Base-by-base conservation (phyloP, 164 flowering plant species). In the Dillenia suffruticosa region DNA sequence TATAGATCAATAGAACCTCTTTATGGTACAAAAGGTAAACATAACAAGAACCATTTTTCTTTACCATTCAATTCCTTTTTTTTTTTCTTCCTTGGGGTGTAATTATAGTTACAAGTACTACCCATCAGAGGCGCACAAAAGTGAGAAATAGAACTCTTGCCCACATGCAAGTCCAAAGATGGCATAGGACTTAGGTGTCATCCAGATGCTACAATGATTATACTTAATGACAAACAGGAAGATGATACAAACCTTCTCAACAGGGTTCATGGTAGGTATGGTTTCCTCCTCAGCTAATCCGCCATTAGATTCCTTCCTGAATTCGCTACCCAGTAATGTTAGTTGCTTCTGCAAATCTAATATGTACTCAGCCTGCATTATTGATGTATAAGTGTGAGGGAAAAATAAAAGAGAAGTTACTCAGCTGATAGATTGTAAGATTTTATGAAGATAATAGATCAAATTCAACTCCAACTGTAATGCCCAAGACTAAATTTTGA, bases 291-390 rank as follows among this genome's bases (percentile, higher is more conserved):
- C 90, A 12, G 70, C 56, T 9, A 68, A 22, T 58, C 63, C 59
- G 13, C 85, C 87, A 79, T 80, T 88, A 61, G 78, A 59, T 46
- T 80, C 82, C 61, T 50, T 80, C 62, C 76, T 76, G 9, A 82
- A 46, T 59, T 85, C 89, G 55, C 73, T 73, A 58, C 91, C 88
- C 9, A 85, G 63, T 64, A 95, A 68, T 46, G 89, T 86, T 44
- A 92, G 89, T 69, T 87, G 92, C 87, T 92, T 95, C 80, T 95
- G 99, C 65, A 95, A 72, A 71, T 92, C 99, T 68, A 95, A 69
- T 72, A 92, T 88, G 60, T 72, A 70, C 59, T 88, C 97, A 15
- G 97, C 99, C 99, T 95, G 85, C 67, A 75, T 49, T 9, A 47
- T 47, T 56, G 8, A 16, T 32, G 57, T 47, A 19, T 44, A 50